A percentile compares a stretch with the other conserved stretches of the same genome.
Conservation (phyloP, 2,329 filamentous ascomycete species). For the Fusarium chaquense region DNA sequence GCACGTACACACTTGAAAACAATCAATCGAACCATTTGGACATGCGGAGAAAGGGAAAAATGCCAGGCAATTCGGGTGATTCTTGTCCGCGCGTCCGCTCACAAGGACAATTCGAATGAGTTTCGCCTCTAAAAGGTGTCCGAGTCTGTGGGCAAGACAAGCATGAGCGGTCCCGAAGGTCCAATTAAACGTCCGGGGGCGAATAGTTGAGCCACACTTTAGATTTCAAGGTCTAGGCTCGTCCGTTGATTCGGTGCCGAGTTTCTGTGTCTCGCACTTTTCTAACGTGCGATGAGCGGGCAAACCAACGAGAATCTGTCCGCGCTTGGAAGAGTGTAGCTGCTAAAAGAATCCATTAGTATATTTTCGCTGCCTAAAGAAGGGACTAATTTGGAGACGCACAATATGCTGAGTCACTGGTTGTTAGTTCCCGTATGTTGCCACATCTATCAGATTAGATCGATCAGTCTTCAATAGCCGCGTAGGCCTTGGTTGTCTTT, state of each 20-base stretch:
- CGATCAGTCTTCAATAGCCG: slow-evolving; percentile 30
- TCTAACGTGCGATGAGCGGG: slow-evolving; percentile 15
- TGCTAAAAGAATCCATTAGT: slow-evolving; percentile 3
- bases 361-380: not conserved
- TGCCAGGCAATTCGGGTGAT: slow-evolving; percentile 5
- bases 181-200: slow-evolving; percentile 33
- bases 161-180: slow-evolving; percentile 39
- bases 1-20: slow-evolving; percentile 40
- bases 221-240: not conserved
- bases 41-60: slow-evolving; percentile 21
- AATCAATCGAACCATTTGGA: slow-evolving; percentile 43
- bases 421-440: slow-evolving; percentile 11
- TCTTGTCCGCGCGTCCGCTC: slow-evolving; percentile 44
- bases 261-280: slow-evolving; percentile 7
- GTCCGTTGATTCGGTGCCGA: slow-evolving; percentile 20
- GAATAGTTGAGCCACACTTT: slow-evolving; percentile 12
- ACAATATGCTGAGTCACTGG: slow-evolving; percentile 38
- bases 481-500: slow-evolving; percentile 26
- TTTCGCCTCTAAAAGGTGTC: slow-evolving; percentile 11
- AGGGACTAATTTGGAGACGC: not conserved
- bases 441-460: slow-evolving; percentile 35
- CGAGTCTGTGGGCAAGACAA: slow-evolving; percentile 10
- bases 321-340: slow-evolving; percentile 20
- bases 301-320: slow-evolving; percentile 10
- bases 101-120: slow-evolving; percentile 6